phyloP scores from a whole-genome alignment of 805 yeast species.

The Candida succiphila region DNA sequence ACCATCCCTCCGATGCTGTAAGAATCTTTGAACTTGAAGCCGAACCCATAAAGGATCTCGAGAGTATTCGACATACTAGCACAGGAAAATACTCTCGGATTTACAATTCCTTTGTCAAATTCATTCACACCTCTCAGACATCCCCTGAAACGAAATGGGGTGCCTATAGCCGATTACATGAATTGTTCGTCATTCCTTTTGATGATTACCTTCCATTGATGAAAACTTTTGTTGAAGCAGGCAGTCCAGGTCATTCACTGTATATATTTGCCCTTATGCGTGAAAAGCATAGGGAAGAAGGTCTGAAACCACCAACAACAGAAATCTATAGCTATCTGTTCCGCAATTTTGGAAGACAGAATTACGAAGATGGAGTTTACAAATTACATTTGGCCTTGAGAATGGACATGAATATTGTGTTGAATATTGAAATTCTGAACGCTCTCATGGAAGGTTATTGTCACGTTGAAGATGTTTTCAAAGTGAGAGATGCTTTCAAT shows the following conservation, averaged over 20 bases:
- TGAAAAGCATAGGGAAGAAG: constrained; percentile 41
- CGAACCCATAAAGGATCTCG: constrained; percentile 4
- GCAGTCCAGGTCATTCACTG: constrained; percentile 53
- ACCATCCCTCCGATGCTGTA: constrained; percentile 29
- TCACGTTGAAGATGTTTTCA: constrained; percentile 42
- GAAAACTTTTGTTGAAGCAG: constrained; percentile 41
- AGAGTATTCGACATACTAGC: constrained; percentile 6
- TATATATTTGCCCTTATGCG: constrained; percentile 52
- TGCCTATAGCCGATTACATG: constrained; percentile 45
- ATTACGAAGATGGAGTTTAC: constrained; percentile 55
- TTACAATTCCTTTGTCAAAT: not conserved
- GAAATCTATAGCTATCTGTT: constrained; percentile 55
- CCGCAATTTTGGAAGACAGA: constrained; percentile 45
- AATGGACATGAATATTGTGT: constrained; percentile 46
- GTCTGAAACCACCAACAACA: constrained; percentile 37
- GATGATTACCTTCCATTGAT: constrained; percentile 51
- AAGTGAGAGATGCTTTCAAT: constrained; percentile 51
- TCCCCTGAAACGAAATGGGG: constrained; percentile 27
- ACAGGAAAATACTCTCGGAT: not conserved
- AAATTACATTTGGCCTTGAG: constrained; percentile 56
- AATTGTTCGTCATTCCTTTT: constrained; percentile 46
- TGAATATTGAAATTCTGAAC: constrained; percentile 51
- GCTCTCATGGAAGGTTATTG: constrained; percentile 56
- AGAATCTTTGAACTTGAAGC: constrained; percentile 33
- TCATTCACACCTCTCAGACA: constrained; percentile 1